A percentile compares a stretch with the other conserved stretches of the same genome.
phyloP scores from a whole-genome alignment of 768 basidiomycete species.

The Xerocomellus dryophilus region DNA sequence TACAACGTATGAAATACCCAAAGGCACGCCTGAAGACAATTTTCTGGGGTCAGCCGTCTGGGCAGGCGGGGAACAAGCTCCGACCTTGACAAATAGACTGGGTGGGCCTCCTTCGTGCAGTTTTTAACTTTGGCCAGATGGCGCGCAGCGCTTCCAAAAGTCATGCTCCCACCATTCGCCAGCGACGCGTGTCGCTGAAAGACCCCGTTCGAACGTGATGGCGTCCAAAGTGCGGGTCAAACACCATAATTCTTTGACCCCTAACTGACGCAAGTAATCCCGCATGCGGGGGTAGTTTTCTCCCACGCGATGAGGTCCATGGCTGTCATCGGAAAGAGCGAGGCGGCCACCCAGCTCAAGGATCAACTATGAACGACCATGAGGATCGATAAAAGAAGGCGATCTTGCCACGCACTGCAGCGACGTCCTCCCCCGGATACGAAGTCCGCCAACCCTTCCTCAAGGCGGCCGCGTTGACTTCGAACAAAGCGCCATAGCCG shows the following conservation, averaged over 20 bases:
- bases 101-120: slow-evolving; percentile 5
- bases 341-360: slow-evolving; percentile 66
- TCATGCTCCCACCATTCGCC: slow-evolving; percentile 56
- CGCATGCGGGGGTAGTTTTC: slow-evolving; percentile 72
- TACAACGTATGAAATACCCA: slow-evolving; percentile 18
- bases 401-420: slow-evolving; percentile 52
- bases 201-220: slow-evolving; percentile 30
- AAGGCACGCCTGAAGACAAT: slow-evolving; percentile 9
- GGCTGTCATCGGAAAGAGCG: slow-evolving; percentile 92
- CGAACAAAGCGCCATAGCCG: slow-evolving; percentile 87
- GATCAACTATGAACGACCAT: slow-evolving; percentile 55
- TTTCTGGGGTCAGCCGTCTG: slow-evolving; percentile 12
- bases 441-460: slow-evolving; percentile 85
- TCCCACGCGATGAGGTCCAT: slow-evolving; percentile 85
- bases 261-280: slow-evolving; percentile 60
- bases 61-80: slow-evolving; percentile 18
- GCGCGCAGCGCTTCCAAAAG: slow-evolving; percentile 48
- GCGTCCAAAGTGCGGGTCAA: slow-evolving; percentile 39
- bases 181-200: slow-evolving; percentile 43
- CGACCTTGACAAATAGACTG: slow-evolving; percentile 21
- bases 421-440: slow-evolving; percentile 79
- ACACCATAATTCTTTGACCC: slow-evolving; percentile 65
- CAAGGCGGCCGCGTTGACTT: slow-evolving; percentile 89
- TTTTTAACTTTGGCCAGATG: slow-evolving; percentile 15
- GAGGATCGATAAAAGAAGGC: slow-evolving; percentile 5